Base-by-base conservation (phyloP, 768 basidiomycete genomes). In the Russula sp. region DNA sequence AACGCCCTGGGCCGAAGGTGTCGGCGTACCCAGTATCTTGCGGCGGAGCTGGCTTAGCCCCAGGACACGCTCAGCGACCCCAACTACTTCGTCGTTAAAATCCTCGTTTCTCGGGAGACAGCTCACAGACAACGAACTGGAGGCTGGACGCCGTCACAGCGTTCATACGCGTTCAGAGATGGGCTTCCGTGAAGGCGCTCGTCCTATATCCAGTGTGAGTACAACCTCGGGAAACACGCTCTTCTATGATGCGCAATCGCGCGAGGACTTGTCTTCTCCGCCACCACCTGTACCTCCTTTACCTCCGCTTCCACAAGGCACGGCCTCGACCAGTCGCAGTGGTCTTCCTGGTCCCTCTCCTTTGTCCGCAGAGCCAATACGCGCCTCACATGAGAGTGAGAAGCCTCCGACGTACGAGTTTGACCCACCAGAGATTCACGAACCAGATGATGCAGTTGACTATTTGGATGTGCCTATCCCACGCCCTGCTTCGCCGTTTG, bases 221-320 rank as follows among this genome's bases (percentile, higher is more conserved):
- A 78, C 69, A 7, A 70, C 58, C 36, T 68, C 81, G 1, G 85
- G 81, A 5, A 78, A 74, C 35, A 86, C 85, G 0, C 66, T 85
- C 3, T 88, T 83, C 65, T 83, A 83, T 63, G 86, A 88, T 67
- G 86, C 87, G 0, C 60, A 71, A 4, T 85, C 84, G 0, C 72
- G 73, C 10, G 71, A 77, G 11, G 72, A 66, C 2, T 81, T 82
- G 2, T 79, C 82, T 22, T 72, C 64, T 71, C 78, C 77, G 8
- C 77, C 77, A 9, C 67, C 74, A 7, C 25, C 25, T 29, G 25
- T 29, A 29, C 67, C 74, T 7, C 69, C 69, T 11, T 58, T 73
- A 18, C 77, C 79, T 50, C 76, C 77, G 9, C 79, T 39, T 65
- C 60, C 50, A 41, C 65, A 35, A n/a, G 56, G 51, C 51, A 60